phyloP scores from a whole-genome alignment of 176 grass and related monocot species.

The Phoenix dactylifera region DNA sequence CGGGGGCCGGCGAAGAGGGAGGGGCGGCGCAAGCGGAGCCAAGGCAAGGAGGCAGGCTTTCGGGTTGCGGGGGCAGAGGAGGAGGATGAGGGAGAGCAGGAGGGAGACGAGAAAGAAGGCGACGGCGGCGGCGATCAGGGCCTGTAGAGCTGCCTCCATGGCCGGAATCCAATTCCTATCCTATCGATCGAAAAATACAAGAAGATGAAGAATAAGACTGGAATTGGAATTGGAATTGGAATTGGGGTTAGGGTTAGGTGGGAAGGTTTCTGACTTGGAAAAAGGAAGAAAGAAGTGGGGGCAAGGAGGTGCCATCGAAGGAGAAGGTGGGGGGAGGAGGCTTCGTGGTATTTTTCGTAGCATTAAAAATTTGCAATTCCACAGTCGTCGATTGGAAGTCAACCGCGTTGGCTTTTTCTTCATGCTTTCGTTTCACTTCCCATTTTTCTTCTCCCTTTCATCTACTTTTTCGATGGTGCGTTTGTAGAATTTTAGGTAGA shows the following conservation, averaged over 20 bases:
- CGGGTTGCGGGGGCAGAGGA: constrained; percentile 16
- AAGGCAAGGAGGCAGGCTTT: not conserved
- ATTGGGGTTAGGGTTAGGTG: not conserved
- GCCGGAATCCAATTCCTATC: not conserved
- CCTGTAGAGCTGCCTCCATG: constrained; percentile 36
- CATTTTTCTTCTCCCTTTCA: too few relatives aligned
- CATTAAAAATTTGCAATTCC: too few relatives aligned
- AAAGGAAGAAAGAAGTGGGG: not conserved
- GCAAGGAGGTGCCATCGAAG: not conserved
- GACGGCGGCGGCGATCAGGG: constrained; percentile 20
- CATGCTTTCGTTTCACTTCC: not conserved
- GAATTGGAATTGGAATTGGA: not conserved
- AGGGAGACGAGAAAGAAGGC: constrained; percentile 29
- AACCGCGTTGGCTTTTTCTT: constrained; percentile 1
- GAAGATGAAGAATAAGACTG: too few relatives aligned
- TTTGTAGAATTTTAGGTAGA: too few relatives aligned
- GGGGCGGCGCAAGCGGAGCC: not conserved
- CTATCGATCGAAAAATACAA: too few relatives aligned
- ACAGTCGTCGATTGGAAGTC: constrained; percentile 20
- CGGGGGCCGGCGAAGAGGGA: not conserved
- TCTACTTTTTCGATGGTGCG: too few relatives aligned
- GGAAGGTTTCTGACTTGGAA: not conserved
- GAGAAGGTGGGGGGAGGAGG: too few relatives aligned
- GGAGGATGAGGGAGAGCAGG: constrained; percentile 25
- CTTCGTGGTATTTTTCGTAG: too few relatives aligned